Evolutionary conservation across 2,329 filamentous ascomycete species (phyloP).

Genomic region (Talaromyces sp.): DNA sequence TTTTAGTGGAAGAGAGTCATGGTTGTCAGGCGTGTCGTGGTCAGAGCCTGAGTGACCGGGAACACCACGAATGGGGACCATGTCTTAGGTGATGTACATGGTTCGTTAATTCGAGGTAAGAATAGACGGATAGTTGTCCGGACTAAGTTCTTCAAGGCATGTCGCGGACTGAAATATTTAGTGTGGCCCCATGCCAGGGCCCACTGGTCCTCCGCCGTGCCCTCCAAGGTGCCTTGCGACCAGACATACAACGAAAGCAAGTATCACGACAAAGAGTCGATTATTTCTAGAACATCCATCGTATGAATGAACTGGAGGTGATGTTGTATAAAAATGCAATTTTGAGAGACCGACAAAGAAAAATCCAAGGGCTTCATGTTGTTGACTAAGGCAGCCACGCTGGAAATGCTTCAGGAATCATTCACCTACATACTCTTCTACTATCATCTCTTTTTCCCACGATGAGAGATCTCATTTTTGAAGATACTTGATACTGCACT

Average conservation of each 20-base stretch:
- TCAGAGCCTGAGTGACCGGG: neutral
- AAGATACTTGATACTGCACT: too few species aligned
- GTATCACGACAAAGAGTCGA: conserved; percentile 1
- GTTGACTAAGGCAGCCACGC: too few species aligned
- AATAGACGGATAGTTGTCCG: neutral
- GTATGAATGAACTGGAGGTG: neutral
- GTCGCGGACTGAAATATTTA: neutral
- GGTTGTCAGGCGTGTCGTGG: neutral
- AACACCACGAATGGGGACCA: neutral
- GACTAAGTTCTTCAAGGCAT: neutral
- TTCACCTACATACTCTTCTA: too few species aligned
- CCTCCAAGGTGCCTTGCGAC: neutral
- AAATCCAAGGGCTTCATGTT: too few species aligned
- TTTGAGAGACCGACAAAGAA: conserved; percentile 17
- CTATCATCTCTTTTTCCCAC: too few species aligned
- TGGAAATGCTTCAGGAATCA: too few species aligned
- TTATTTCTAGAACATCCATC: neutral
- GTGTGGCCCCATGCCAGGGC: neutral
- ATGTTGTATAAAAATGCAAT: conserved; percentile 19
- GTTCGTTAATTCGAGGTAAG: neutral
- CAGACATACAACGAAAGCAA: conserved; percentile 8
- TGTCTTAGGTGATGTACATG: neutral
- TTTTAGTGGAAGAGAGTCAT: conserved; percentile 4
- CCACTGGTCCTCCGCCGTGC: neutral
- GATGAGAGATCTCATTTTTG: too few species aligned